Evolutionary conservation across 2,329 filamentous ascomycete species (phyloP), one percentile per base, ranked within the genome.

Genomic region (Mycocentrospora acerina): DNA sequence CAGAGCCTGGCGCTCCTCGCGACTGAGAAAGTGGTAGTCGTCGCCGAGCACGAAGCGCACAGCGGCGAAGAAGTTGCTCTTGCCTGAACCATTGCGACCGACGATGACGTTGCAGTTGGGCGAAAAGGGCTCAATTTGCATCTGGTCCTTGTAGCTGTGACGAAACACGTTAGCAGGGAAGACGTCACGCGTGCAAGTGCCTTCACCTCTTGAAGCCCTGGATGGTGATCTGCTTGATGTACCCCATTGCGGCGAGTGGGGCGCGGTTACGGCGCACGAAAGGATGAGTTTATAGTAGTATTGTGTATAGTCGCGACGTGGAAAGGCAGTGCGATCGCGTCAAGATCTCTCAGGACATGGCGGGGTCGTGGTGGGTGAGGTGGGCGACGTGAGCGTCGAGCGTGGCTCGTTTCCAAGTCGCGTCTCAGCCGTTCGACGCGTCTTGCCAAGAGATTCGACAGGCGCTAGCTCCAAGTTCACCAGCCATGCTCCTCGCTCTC

Each of bases 221-320:
- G 67, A 98, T 97, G 70, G 96, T 97, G 70, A 97, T 96, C 76
- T 98, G 93, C 72, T 98, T 98, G 80, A 98, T 96, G 76, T 94
- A 93, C 24, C 62, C 62, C 63, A 66, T 66, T 14, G 39, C 43
- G 46, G 46, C 49, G 54, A 48, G 29, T 28, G n/a, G 44, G 35
- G 38, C 40, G 51, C 45, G 37, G 29, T 31, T 28, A 32, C 30
- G 9, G 40, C 42, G 37, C 46, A 29, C 15, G 28, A 33, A 18
- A 30, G 37, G 13, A 18, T n/a, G n/a, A n/a, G n/a, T n/a, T 6
- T 43, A n/a, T 24, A 30, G 32, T 14, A 4, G 6, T 28, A 18
- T n/a, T 27, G 18, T 17, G 16, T 9, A 15, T 11, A 7, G 19
- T 36, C 38, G 32, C 40, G 26, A 24, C 19, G 28, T n/a, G 11